These are phyloP conservation scores for Patellaria atrata DNA, from an alignment of 495 filamentous ascomycete species.

Conservation along the genomic window DNA sequence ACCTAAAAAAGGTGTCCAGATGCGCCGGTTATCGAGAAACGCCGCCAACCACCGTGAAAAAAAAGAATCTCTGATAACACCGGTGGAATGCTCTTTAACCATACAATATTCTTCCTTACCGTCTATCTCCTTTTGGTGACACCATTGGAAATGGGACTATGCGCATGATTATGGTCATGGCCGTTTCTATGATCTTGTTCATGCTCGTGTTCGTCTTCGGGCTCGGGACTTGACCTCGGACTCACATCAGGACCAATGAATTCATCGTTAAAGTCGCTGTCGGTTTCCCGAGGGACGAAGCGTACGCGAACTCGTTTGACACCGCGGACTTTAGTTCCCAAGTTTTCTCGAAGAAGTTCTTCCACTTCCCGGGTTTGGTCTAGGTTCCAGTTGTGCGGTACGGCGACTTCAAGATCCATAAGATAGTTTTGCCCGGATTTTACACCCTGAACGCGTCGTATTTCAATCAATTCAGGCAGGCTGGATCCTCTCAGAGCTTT, in stretches of 20 bases:
- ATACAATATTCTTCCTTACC: constrained; percentile 3
- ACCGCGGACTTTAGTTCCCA: constrained; percentile 64
- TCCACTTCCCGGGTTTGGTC: constrained; percentile 55
- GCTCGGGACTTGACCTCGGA: constrained; percentile 49
- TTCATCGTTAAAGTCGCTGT: constrained; percentile 50
- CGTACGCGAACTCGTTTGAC: constrained; percentile 67
- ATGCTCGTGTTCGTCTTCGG: constrained; percentile 37
- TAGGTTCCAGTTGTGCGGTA: constrained; percentile 58
- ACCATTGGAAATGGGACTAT: constrained; percentile 26
- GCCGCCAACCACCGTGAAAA: too few relatives aligned
- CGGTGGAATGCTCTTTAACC: too few relatives aligned
- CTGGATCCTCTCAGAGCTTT: constrained; percentile 30
- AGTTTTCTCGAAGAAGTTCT: constrained; percentile 47
- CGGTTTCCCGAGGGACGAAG: constrained; percentile 53
- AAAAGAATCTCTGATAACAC: too few relatives aligned
- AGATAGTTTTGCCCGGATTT: constrained; percentile 94
- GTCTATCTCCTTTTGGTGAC: too few relatives aligned
- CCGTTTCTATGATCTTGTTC: constrained; percentile 30
- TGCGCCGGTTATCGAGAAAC: too few relatives aligned
- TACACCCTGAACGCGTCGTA: constrained; percentile 66
- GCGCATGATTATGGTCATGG: constrained; percentile 26
- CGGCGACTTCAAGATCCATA: constrained; percentile 70
- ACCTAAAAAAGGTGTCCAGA: too few relatives aligned
- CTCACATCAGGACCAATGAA: constrained; percentile 59
- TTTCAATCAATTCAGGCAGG: constrained; percentile 38